Evolutionary conservation across 2,329 filamentous ascomycete genomes (phyloP).

Genomic region (Aureobasidium melanogenum): DNA sequence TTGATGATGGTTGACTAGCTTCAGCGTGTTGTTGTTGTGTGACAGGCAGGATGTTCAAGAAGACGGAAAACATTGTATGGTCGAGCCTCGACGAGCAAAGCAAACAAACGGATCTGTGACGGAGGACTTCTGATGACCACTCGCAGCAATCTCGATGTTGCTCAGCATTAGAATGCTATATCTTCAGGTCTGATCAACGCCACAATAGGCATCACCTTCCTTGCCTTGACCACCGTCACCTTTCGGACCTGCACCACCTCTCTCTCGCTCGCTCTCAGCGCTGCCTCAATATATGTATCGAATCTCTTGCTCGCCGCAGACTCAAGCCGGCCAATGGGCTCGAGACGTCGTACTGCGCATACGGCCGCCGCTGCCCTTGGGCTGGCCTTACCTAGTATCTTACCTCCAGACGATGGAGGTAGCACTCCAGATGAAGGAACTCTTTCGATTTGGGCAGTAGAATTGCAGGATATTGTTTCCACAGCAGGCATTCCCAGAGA

Average conservation of each 20-base stretch:
- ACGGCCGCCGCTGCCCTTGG: too few relatives aligned
- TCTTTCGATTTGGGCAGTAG: background rate
- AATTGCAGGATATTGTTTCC: background rate
- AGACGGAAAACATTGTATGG: background rate
- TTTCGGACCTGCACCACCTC: background rate
- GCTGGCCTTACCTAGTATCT: too few relatives aligned
- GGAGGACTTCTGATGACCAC: background rate
- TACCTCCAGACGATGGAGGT: too few relatives aligned
- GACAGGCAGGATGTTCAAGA: background rate
- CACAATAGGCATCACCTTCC: background rate
- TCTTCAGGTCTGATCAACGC: background rate
- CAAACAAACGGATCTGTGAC: background rate
- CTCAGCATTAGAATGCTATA: background rate
- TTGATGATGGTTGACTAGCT: background rate
- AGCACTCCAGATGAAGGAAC: background rate
- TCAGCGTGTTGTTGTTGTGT: background rate
- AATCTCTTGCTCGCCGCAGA: too few relatives aligned
- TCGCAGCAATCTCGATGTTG: too few relatives aligned
- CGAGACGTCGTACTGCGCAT: too few relatives aligned
- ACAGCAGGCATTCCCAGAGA: background rate
- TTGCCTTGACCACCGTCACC: background rate
- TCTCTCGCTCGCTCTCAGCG: too few relatives aligned
- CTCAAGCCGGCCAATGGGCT: too few relatives aligned
- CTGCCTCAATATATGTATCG: conserved; percentile 18
- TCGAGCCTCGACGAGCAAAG: background rate